phyloP scores from a whole-genome alignment of 345 rosid species.

The Lepidium aucheri region DNA sequence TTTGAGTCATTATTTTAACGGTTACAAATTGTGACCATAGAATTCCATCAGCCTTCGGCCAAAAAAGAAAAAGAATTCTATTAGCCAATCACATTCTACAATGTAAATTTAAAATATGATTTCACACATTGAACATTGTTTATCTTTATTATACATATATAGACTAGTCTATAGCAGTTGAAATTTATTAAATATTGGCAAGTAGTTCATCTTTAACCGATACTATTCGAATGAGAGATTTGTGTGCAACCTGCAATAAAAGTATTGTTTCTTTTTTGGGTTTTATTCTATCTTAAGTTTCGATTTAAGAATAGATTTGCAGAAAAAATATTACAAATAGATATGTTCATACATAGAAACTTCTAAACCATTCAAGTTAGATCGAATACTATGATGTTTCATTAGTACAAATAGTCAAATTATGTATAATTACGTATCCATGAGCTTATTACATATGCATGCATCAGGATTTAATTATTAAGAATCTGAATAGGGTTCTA shows the following conservation, averaged over 20 bases:
- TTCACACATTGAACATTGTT: not conserved
- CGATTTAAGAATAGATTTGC: not conserved
- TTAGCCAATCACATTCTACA: slow-evolving; percentile 14
- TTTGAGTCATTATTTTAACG: not conserved
- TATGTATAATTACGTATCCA: too few relatives aligned
- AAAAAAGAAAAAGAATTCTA: too few relatives aligned
- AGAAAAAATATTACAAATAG: not conserved
- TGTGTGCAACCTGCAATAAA: not conserved
- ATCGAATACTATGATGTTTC: too few relatives aligned
- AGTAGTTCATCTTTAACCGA: slow-evolving; percentile 1
- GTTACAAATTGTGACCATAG: not conserved
- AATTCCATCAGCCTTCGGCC: not conserved
- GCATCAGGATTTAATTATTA: too few relatives aligned
- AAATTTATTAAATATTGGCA: not conserved
- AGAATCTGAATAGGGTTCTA: too few relatives aligned
- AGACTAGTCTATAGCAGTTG: not conserved
- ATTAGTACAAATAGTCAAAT: too few relatives aligned
- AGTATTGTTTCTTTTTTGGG: not conserved
- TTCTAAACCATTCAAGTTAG: too few relatives aligned
- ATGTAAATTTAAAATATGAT: not conserved
- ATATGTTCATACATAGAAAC: not conserved
- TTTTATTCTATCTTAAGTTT: not conserved
- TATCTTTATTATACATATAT: not conserved
- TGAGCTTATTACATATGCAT: too few relatives aligned
- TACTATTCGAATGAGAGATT: not conserved